These are phyloP conservation scores for Prunus salicina DNA, from an alignment of 306 rosid species.

Conservation along the genomic window DNA sequence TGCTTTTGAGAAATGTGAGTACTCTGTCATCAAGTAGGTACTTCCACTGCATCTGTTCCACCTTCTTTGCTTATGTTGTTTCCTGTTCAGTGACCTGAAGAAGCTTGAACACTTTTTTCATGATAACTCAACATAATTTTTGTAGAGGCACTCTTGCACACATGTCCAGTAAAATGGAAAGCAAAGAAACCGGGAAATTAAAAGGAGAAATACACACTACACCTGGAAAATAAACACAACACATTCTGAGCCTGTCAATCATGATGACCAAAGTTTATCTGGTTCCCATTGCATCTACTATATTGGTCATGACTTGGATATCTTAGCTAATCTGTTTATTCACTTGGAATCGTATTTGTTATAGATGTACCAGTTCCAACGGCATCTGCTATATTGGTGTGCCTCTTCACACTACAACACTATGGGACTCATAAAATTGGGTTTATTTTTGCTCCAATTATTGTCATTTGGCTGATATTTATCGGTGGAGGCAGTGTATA, in stretches of 20 bases:
- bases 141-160: not conserved
- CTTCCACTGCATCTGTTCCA: not conserved
- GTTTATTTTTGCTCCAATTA: slow-evolving; percentile 78
- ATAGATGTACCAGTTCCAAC: slow-evolving; percentile 73
- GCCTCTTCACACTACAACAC: slow-evolving; percentile 71
- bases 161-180: no score
- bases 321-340: not conserved
- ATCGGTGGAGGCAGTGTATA: slow-evolving; percentile 51
- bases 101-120: not conserved
- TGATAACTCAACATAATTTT: not conserved
- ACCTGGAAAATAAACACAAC: not conserved
- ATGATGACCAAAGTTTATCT: not conserved
- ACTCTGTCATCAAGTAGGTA: slow-evolving; percentile 2
- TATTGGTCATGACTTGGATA: not conserved
- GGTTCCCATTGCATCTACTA: not conserved
- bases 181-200: no score
- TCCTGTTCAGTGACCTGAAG: not conserved
- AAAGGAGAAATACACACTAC: not conserved
- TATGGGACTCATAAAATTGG: slow-evolving; percentile 71
- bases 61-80: not conserved
- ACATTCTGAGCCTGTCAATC: not conserved
- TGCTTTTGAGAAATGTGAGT: slow-evolving; percentile 55
- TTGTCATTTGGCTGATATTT: slow-evolving; percentile 59
- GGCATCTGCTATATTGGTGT: slow-evolving; percentile 68
- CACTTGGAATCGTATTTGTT: slow-evolving; percentile 11